Percentiles rank a stretch among this genome's conserved stretches.
Evolutionary conservation across 768 basidiomycete species (phyloP).

Genomic region (Hygrophorus russula): DNA sequence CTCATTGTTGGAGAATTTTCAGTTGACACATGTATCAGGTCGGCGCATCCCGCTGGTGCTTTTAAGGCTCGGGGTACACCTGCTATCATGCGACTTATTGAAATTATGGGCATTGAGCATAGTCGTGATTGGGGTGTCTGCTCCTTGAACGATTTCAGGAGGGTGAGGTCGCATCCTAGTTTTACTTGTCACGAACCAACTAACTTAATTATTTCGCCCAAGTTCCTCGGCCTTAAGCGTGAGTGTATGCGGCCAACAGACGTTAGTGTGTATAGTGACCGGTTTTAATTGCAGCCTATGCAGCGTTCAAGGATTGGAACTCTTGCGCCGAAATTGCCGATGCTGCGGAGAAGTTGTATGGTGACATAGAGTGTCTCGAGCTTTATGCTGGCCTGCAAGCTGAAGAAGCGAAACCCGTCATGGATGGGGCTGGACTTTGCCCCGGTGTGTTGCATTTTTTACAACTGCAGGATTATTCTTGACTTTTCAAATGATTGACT

Average conservation of each 20-base stretch:
- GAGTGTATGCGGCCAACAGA: conserved; percentile 11
- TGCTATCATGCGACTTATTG: conserved; percentile 59
- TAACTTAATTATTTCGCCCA: not conserved
- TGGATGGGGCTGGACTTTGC: conserved; percentile 76
- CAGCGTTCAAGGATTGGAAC: conserved; percentile 75
- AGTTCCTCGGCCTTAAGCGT: conserved; percentile 76
- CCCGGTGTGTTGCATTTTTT: conserved; percentile 38
- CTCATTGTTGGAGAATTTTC: not conserved
- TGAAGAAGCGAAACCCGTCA: conserved; percentile 63
- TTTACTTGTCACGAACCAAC: not conserved
- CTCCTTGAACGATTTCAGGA: conserved; percentile 75
- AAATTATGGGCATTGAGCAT: conserved; percentile 77
- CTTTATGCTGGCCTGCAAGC: conserved; percentile 76
- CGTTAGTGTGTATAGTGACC: not conserved
- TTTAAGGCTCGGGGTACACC: conserved; percentile 79
- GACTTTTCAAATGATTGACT: not conserved
- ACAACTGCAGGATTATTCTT: not conserved
- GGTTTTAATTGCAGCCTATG: conserved; percentile 35
- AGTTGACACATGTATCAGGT: conserved; percentile 26
- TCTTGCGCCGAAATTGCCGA: conserved; percentile 53
- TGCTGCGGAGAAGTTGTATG: conserved; percentile 70
- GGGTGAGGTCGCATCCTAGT: conserved; percentile 21
- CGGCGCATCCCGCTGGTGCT: conserved; percentile 57
- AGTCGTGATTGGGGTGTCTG: conserved; percentile 74
- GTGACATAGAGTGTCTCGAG: conserved; percentile 65